These are phyloP conservation scores for Biancaea sappan DNA, from an alignment of 306 rosid genomes.

Conservation along the genomic window DNA sequence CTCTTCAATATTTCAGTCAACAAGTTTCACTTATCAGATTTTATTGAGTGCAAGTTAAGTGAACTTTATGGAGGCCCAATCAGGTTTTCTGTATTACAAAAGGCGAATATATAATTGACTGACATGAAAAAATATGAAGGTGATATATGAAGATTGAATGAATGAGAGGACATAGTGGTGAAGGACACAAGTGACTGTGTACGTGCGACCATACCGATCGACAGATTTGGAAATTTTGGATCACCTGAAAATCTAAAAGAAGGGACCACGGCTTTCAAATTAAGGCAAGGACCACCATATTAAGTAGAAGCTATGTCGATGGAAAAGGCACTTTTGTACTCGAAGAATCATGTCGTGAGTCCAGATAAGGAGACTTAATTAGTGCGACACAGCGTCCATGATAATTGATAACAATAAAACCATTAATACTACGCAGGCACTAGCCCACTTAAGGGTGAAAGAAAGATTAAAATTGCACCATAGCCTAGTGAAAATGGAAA, in stretches of 20 bases:
- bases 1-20: not conserved
- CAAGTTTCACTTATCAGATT: not conserved
- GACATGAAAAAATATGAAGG: not conserved
- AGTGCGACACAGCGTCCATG: slow-evolving; percentile 25
- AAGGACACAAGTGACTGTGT: not conserved
- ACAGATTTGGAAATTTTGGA: not conserved
- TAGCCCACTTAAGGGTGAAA: not conserved
- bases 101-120: not conserved
- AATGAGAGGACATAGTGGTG: not conserved
- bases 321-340: slow-evolving; percentile 16
- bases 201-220: not conserved
- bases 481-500: not conserved
- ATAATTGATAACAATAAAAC: not conserved
- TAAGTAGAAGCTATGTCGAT: slow-evolving; percentile 3
- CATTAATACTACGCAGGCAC: not conserved
- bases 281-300: slow-evolving; percentile 22
- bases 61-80: not conserved
- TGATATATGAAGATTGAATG: not conserved
- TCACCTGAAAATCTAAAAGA: not conserved
- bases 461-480: slow-evolving; percentile 8
- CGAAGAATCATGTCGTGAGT: slow-evolving; percentile 24
- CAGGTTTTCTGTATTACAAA: not conserved
- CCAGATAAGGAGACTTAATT: not conserved
- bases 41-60: not conserved
- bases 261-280: not conserved